Percentiles rank a stretch among this genome's conserved stretches.
These are phyloP conservation scores for Rauvolfia tetraphylla DNA, from an alignment of 257 asterid species.

Conservation along the genomic window DNA sequence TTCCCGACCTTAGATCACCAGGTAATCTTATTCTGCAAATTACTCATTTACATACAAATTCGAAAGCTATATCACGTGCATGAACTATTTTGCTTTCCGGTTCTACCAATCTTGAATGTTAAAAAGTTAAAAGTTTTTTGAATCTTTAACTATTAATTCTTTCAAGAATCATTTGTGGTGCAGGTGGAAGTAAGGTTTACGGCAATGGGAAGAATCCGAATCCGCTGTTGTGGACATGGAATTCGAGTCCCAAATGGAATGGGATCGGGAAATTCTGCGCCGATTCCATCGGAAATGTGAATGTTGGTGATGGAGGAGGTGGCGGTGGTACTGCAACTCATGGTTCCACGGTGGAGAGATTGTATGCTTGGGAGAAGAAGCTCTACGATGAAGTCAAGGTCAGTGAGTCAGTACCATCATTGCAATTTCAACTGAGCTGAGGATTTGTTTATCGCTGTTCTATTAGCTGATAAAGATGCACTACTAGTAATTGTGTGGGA, in stretches of 20 bases:
- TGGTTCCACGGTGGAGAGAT: constrained; percentile 78
- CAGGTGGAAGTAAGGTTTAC: constrained; percentile 37
- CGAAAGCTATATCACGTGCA: constrained; percentile 3
- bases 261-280: constrained; percentile 79
- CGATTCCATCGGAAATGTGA: constrained; percentile 45
- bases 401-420: constrained; percentile 4
- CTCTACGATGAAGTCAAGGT: constrained; percentile 95
- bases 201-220: constrained; percentile 49
- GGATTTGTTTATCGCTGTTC: background rate
- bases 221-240: constrained; percentile 66
- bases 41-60: background rate
- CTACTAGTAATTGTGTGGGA: background rate
- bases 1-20: constrained; percentile 55
- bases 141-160: background rate
- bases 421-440: background rate
- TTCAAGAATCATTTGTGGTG: background rate
- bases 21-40: constrained; percentile 30
- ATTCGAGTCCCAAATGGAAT: constrained; percentile 79
- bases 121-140: background rate
- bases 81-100: background rate
- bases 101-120: background rate
- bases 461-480: background rate
- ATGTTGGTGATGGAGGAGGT: constrained; percentile 23
- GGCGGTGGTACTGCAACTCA: constrained; percentile 50
- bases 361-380: constrained; percentile 89